These are phyloP conservation scores for Schizochytrium sp. DNA, from an alignment of 108 stramenopile genomes.

Conservation along the genomic window DNA sequence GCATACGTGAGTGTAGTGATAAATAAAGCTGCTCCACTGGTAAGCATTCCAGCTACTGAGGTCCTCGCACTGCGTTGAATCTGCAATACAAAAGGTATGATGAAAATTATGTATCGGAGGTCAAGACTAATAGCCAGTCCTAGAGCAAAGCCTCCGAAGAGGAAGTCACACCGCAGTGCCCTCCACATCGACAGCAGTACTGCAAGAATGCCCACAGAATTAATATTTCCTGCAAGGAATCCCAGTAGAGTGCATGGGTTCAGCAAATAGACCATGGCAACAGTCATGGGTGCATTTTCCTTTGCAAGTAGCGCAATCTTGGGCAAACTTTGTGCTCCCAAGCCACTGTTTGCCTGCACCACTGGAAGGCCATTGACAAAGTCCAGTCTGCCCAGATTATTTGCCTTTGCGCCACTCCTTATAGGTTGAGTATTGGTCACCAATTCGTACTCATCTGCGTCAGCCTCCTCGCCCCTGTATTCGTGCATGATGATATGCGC, in stretches of 20 bases:
- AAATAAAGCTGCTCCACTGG: no score
- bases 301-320: constrained; percentile 31
- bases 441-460: neutral
- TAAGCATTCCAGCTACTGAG: neutral
- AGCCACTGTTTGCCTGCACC: neutral
- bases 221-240: neutral
- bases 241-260: constrained; percentile 18
- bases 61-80: neutral
- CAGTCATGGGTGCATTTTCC: neutral
- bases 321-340: neutral
- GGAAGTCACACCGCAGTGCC: neutral
- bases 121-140: neutral
- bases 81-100: constrained; percentile 23
- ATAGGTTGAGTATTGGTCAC: neutral
- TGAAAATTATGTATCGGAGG: neutral
- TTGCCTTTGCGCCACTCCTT: neutral
- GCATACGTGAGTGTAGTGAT: no score
- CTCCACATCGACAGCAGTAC: neutral
- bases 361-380: neutral
- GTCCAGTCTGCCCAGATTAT: neutral
- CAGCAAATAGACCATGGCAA: neutral
- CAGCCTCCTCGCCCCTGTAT: neutral
- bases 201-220: neutral
- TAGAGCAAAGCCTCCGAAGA: neutral
- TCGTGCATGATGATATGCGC: neutral